Percentiles rank a stretch among this genome's conserved stretches.
Conservation (phyloP, 768 basidiomycete species). For the Kwoniella europaea region DNA sequence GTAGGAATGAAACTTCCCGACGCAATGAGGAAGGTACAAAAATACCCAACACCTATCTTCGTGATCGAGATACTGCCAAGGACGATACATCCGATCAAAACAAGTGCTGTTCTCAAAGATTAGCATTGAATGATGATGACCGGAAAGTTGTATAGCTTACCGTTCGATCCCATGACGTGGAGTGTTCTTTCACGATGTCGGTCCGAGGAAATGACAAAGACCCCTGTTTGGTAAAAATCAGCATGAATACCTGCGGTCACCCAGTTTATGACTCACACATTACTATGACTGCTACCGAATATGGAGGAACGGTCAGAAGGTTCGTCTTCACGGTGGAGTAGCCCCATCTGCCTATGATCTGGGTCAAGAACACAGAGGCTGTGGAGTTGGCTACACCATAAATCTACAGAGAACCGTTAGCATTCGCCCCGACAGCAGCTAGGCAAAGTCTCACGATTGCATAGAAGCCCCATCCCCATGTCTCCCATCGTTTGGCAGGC, state of each 20-base stretch:
- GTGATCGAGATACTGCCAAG: conserved; percentile 16
- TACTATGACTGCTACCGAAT: conserved; percentile 59
- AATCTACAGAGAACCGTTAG: conserved; percentile 5
- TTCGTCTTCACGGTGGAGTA: conserved; percentile 65
- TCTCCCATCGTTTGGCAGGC: conserved; percentile 31
- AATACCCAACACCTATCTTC: conserved; percentile 25
- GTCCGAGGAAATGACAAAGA: conserved; percentile 25
- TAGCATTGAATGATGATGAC: not conserved
- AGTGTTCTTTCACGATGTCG: conserved; percentile 23
- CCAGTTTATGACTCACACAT: not conserved
- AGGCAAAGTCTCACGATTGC: conserved; percentile 11
- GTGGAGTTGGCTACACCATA: conserved; percentile 35
- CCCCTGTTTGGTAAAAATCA: not conserved
- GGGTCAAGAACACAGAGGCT: conserved; percentile 66
- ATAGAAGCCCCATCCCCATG: conserved; percentile 31
- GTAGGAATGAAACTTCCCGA: conserved; percentile 19
- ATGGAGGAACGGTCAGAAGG: conserved; percentile 66
- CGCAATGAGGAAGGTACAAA: conserved; percentile 27
- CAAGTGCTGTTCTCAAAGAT: conserved; percentile 9
- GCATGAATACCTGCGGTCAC: not conserved
- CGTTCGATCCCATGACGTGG: conserved; percentile 28
- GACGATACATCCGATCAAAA: conserved; percentile 27
- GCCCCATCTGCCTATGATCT: conserved; percentile 62
- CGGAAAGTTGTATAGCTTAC: not conserved
- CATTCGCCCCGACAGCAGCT: too few species aligned